Conservation (phyloP, 176 grass and related monocot genomes). For the Oryza rufipogon region DNA sequence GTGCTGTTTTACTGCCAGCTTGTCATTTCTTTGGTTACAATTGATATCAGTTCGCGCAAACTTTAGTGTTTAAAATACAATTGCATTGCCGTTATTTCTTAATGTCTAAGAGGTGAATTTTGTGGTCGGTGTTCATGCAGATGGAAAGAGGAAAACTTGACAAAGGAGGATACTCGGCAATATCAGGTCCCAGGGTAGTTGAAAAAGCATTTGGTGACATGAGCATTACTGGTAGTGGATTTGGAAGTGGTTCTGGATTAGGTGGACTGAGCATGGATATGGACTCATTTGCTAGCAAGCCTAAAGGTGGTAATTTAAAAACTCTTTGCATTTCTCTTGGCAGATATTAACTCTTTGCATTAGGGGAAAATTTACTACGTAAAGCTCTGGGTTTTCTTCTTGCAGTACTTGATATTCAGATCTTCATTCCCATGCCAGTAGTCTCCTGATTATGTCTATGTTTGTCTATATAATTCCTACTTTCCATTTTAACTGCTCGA, state of each 20-base stretch:
- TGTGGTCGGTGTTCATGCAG: conserved; percentile 41
- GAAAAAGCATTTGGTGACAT: conserved; percentile 71
- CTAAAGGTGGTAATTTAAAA: conserved; percentile 52
- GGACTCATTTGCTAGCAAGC: conserved; percentile 65
- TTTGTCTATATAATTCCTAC: neutral
- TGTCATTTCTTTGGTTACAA: neutral
- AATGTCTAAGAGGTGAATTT: conserved; percentile 22
- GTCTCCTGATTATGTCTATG: neutral
- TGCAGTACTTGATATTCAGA: neutral
- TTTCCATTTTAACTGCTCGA: conserved; percentile 11
- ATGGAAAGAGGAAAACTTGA: conserved; percentile 80
- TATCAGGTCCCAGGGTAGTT: conserved; percentile 66
- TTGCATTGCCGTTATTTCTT: conserved; percentile 23
- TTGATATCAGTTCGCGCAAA: neutral
- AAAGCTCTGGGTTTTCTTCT: conserved; percentile 12
- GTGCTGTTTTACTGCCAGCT: neutral
- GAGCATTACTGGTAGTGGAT: conserved; percentile 69
- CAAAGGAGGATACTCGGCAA: conserved; percentile 76
- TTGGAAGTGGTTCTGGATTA: conserved; percentile 71
- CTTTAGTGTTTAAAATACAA: neutral
- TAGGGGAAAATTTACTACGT: neutral
- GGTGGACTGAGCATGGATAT: conserved; percentile 64
- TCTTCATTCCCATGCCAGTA: neutral
- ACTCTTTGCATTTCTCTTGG: neutral
- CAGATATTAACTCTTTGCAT: conserved; percentile 11